A percentile compares a stretch with the other conserved stretches of the same genome.
These are phyloP conservation scores for Leptomonas pyrrhocoris DNA, from an alignment of 208 protist genomes.

Conservation along the genomic window DNA sequence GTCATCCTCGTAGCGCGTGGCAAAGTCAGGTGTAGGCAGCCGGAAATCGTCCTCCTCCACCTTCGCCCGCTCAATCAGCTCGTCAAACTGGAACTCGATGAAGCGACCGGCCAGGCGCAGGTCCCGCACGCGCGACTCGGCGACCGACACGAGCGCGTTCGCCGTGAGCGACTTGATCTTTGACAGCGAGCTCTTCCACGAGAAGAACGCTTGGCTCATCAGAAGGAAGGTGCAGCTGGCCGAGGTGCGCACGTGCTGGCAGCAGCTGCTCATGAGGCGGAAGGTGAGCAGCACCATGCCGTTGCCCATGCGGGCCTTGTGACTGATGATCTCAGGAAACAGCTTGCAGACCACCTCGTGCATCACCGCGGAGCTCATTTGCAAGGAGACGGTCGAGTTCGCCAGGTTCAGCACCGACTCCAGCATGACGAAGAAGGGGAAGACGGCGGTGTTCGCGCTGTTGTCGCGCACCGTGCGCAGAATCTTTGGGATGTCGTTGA, in stretches of 20 bases:
- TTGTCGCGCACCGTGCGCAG: constrained; percentile 69
- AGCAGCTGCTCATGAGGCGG: constrained; percentile 89
- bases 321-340: constrained; percentile 83
- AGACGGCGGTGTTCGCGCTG: constrained; percentile 51
- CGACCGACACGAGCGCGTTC: constrained; percentile 82
- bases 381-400: constrained; percentile 84
- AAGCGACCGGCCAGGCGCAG: constrained; percentile 81
- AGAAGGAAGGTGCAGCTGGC: constrained; percentile 67
- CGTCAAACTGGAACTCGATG: constrained; percentile 84
- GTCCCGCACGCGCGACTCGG: constrained; percentile 79
- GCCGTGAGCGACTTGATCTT: constrained; percentile 78
- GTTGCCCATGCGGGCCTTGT: constrained; percentile 71
- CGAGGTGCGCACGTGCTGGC: constrained; percentile 71
- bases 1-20: constrained; percentile 65
- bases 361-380: constrained; percentile 72
- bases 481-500: constrained; percentile 59
- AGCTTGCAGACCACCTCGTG: constrained; percentile 75
- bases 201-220: constrained; percentile 83
- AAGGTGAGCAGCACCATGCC: constrained; percentile 83
- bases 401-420: constrained; percentile 73
- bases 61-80: constrained; percentile 66
- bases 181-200: constrained; percentile 72
- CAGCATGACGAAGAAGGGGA: constrained; percentile 86
- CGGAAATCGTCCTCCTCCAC: constrained; percentile 57
- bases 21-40: constrained; percentile 46